Percentiles rank a stretch among this genome's conserved stretches.
phyloP scores from a whole-genome alignment of 345 rosid species.

The Melaleuca quinquenervia region DNA sequence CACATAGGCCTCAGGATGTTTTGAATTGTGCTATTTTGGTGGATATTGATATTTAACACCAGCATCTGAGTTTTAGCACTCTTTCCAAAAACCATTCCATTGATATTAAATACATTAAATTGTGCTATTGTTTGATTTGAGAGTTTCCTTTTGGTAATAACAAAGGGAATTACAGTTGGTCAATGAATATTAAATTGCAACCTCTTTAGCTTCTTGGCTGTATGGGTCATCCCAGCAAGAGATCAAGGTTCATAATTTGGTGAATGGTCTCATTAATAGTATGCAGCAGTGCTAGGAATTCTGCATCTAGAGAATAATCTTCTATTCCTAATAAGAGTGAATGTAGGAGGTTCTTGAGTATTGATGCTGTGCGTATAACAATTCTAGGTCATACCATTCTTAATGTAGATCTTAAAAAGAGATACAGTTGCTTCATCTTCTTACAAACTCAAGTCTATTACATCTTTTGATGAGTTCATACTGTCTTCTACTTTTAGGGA shows the following conservation, averaged over 20 bases:
- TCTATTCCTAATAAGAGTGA: not conserved
- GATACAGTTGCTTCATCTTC: not conserved
- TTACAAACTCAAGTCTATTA: not conserved
- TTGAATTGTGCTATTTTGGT: not conserved
- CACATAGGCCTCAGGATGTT: not conserved
- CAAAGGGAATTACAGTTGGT: not conserved
- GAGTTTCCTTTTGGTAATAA: not conserved
- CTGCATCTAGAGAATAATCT: not conserved
- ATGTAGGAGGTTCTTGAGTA: not conserved
- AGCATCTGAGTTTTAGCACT: not conserved
- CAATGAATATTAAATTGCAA: not conserved
- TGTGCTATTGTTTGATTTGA: not conserved
- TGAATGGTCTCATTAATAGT: not conserved
- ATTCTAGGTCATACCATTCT: not conserved
- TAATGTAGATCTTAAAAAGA: not conserved
- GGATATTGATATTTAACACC: not conserved
- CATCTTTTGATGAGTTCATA: not conserved
- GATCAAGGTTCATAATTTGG: not conserved
- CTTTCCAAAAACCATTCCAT: not conserved
- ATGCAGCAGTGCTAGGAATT: not conserved
- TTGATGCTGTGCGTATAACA: not conserved
- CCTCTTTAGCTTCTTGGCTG: not conserved
- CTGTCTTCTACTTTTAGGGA: conserved; percentile 42
- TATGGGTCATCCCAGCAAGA: not conserved
- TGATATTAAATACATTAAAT: not conserved